Conservation (phyloP, 768 basidiomycete species). For the Brasilioporus rufonigricans region DNA sequence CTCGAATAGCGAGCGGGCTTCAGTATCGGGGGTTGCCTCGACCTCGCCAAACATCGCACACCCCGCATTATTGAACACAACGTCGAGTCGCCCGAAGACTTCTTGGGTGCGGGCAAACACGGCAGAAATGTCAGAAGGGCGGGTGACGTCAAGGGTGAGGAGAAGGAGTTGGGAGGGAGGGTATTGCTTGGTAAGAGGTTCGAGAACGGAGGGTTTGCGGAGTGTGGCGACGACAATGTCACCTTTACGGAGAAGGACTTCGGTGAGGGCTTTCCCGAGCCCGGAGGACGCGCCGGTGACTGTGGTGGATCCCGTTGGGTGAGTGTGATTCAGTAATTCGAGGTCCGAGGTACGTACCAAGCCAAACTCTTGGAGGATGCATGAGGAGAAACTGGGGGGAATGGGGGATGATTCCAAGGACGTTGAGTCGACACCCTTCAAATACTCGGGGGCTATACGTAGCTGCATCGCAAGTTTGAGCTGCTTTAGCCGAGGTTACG, state of each 20-base stretch:
- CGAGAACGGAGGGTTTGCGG: constrained; percentile 35
- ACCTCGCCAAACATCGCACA: constrained; percentile 29
- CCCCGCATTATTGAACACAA: constrained; percentile 45
- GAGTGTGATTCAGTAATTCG: not conserved
- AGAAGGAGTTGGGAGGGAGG: constrained; percentile 31
- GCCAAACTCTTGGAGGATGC: constrained; percentile 8
- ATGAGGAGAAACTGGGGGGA: not conserved
- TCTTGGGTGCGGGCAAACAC: constrained; percentile 34
- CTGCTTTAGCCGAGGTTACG: too few species aligned
- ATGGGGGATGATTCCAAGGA: not conserved
- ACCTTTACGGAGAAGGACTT: constrained; percentile 33
- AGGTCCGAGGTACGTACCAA: not conserved
- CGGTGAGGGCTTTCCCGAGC: constrained; percentile 34
- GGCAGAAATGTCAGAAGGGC: constrained; percentile 25
- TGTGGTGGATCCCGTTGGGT: not conserved
- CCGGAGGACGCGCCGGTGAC: constrained; percentile 37
- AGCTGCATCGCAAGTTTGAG: too few species aligned
- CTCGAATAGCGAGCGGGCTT: constrained; percentile 35
- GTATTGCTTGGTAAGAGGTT: constrained; percentile 25
- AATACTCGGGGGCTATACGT: not conserved
- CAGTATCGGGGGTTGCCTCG: constrained; percentile 32
- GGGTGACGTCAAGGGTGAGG: constrained; percentile 40
- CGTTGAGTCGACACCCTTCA: not conserved
- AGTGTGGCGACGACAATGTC: constrained; percentile 42
- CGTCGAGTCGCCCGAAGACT: constrained; percentile 40